phyloP scores from a whole-genome alignment of 176 grass and related monocot genomes.

The Oryza rufipogon region DNA sequence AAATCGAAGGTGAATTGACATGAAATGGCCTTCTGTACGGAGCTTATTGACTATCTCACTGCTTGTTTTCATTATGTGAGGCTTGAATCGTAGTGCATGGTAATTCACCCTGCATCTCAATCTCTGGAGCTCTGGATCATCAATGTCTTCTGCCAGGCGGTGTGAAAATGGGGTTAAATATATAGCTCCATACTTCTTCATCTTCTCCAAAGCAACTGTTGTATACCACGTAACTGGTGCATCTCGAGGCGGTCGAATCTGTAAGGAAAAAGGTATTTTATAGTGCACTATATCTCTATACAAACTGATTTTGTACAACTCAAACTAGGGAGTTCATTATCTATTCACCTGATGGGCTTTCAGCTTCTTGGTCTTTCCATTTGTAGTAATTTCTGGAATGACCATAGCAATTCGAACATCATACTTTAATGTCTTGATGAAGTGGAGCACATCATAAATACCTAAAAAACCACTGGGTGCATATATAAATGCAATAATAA shows the following conservation, averaged over 20 bases:
- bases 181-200: constrained; percentile 89
- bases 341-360: constrained; percentile 73
- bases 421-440: constrained; percentile 88
- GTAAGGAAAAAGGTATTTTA: constrained; percentile 29
- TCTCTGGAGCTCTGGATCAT: constrained; percentile 88
- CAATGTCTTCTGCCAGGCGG: constrained; percentile 86
- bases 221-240: constrained; percentile 95
- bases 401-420: constrained; percentile 78
- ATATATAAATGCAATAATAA: constrained; percentile 51
- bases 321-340: constrained; percentile 7
- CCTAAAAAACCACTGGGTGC: constrained; percentile 87
- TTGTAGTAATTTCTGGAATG: constrained; percentile 71
- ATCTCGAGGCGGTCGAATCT: constrained; percentile 97
- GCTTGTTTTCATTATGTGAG: constrained; percentile 89
- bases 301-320: constrained; percentile 7
- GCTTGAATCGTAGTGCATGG: constrained; percentile 92
- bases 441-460: constrained; percentile 98
- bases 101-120: constrained; percentile 99
- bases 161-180: constrained; percentile 99
- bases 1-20: constrained; percentile 99
- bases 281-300: constrained; percentile 17
- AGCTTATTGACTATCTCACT: constrained; percentile 91
- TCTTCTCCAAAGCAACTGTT: constrained; percentile 79
- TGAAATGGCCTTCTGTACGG: constrained; percentile 80
- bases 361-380: constrained; percentile 94